Conservation (phyloP, 768 basidiomycete genomes). For the Rhizopogon vinicolor region DNA sequence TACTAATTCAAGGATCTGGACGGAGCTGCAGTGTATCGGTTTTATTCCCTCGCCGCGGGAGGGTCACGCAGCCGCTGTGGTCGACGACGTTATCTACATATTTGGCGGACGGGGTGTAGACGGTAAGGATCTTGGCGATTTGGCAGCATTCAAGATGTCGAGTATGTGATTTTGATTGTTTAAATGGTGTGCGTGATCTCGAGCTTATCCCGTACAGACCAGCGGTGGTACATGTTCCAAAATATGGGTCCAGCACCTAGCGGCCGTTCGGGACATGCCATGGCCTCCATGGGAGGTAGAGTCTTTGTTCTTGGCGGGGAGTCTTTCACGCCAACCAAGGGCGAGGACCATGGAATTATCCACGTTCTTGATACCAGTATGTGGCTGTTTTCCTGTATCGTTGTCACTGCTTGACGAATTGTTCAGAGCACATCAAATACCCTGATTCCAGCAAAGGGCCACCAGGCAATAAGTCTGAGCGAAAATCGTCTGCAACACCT, state of each 20-base stretch:
- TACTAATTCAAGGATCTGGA: slow-evolving; percentile 74
- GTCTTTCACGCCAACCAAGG: slow-evolving; percentile 65
- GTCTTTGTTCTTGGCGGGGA: slow-evolving; percentile 96
- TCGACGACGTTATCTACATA: slow-evolving; percentile 96
- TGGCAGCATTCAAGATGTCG: slow-evolving; percentile 95
- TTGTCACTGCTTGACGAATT: slow-evolving; percentile 3
- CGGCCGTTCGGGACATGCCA: slow-evolving; percentile 95
- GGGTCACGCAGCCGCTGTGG: slow-evolving; percentile 93
- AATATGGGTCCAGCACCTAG: slow-evolving; percentile 97
- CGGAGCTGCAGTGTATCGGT: slow-evolving; percentile 92
- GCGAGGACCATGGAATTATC: slow-evolving; percentile 78
- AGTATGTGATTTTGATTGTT: slow-evolving; percentile 52
- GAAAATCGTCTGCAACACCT: slow-evolving; percentile 43
- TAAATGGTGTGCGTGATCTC: slow-evolving; percentile 5
- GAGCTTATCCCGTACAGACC: slow-evolving; percentile 48
- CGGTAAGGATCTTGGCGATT: slow-evolving; percentile 90
- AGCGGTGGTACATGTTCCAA: slow-evolving; percentile 99
- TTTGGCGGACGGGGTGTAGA: slow-evolving; percentile 98
- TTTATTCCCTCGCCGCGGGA: slow-evolving; percentile 95
- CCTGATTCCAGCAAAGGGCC: slow-evolving; percentile 57
- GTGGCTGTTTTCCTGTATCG: slow-evolving; percentile 26
- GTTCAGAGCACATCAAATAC: slow-evolving; percentile 87
- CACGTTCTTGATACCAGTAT: slow-evolving; percentile 93
- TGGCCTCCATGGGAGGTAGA: slow-evolving; percentile 86
- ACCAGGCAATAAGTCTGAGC: slow-evolving; percentile 22